Evolutionary conservation across 345 rosid species (phyloP).

Genomic region (Salix purpurea): DNA sequence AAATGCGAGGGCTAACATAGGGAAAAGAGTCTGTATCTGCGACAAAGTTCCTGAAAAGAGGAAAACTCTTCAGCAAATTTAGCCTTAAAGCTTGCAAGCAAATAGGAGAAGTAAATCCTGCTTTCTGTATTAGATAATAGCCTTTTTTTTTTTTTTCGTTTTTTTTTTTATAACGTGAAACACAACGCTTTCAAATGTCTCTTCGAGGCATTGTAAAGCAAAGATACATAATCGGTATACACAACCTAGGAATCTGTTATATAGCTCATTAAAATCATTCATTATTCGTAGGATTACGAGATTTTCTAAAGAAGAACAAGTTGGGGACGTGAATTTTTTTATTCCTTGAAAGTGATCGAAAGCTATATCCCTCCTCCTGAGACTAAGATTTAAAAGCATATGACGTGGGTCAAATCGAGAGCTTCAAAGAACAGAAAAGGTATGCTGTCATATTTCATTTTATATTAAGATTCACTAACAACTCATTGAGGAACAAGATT

Average conservation of each 20-base stretch:
- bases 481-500: background rate
- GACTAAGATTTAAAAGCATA: background rate
- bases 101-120: constrained; percentile 13
- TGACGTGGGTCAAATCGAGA: constrained; percentile 34
- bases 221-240: background rate
- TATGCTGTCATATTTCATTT: background rate
- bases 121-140: background rate
- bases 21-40: constrained; percentile 2
- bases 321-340: background rate
- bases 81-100: constrained; percentile 32
- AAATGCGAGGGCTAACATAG: background rate
- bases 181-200: constrained; percentile 3
- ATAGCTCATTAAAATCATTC: background rate
- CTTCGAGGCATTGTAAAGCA: constrained; percentile 13
- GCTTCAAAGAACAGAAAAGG: constrained; percentile 27
- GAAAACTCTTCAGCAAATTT: constrained; percentile 26
- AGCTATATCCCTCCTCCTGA: background rate
- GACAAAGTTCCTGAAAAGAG: constrained; percentile 8
- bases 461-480: too few relatives aligned
- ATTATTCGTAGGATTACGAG: background rate
- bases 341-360: background rate
- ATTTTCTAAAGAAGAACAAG: background rate
- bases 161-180: constrained; percentile 5
- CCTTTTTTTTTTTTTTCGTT: background rate
- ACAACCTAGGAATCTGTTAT: constrained; percentile 2